These are phyloP conservation scores for Glycine latifolia DNA, from an alignment of 306 rosid species.

Conservation along the genomic window DNA sequence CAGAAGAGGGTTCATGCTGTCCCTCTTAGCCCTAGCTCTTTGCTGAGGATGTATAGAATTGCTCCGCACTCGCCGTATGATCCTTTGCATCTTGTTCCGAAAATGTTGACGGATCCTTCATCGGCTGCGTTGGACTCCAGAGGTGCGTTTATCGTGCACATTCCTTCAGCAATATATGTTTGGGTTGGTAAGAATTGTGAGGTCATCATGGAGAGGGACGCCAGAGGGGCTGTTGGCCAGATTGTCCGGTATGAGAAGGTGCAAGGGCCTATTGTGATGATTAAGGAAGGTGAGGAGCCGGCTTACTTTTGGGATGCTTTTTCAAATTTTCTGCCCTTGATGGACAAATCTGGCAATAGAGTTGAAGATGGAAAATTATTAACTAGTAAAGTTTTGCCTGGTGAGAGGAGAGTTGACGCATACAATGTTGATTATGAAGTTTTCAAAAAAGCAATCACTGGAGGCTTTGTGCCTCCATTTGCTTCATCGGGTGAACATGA, in stretches of 20 bases:
- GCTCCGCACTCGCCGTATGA: slow-evolving; percentile 98
- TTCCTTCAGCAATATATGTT: slow-evolving; percentile 84
- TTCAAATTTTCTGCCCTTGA: slow-evolving; percentile 76
- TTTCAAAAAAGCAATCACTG: slow-evolving; percentile 80
- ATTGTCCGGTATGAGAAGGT: slow-evolving; percentile 93
- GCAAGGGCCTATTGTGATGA: slow-evolving; percentile 71
- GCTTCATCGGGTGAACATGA: slow-evolving; percentile 81
- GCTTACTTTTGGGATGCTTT: slow-evolving; percentile 82
- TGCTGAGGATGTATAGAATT: slow-evolving; percentile 89
- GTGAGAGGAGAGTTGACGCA: slow-evolving; percentile 71
- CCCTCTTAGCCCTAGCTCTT: slow-evolving; percentile 99
- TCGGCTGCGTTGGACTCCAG: slow-evolving; percentile 83
- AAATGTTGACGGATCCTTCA: slow-evolving; percentile 89
- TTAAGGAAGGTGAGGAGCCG: slow-evolving; percentile 89
- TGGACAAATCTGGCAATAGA: slow-evolving; percentile 68
- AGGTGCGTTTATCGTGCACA: slow-evolving; percentile 87
- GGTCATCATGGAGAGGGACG: slow-evolving; percentile 93
- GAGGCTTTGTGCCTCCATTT: slow-evolving; percentile 97
- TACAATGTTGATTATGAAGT: slow-evolving; percentile 89
- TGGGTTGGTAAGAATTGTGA: slow-evolving; percentile 94
- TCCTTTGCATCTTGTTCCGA: slow-evolving; percentile 97
- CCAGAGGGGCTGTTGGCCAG: slow-evolving; percentile 95
- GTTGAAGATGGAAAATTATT: slow-evolving; percentile 54
- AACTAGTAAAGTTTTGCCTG: slow-evolving; percentile 51
- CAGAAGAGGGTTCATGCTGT: slow-evolving; percentile 98